Evolutionary conservation across 768 basidiomycete species (phyloP), one percentile per base, ranked within the genome.

Genomic region (Leucogyrophana mollusca): DNA sequence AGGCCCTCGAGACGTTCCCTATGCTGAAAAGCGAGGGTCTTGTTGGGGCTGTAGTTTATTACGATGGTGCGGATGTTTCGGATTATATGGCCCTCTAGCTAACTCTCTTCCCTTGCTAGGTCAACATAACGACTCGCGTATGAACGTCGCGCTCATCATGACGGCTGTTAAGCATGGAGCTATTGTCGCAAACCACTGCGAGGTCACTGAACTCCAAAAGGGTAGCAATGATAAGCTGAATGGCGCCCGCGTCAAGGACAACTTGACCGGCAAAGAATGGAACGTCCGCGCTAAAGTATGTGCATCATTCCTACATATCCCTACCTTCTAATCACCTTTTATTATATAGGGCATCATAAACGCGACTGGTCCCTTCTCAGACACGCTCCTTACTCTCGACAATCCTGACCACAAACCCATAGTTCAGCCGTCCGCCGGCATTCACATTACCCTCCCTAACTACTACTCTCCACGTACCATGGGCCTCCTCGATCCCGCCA

Each of bases 81-180:
- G n/a, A 20, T 10, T 30, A 30, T 13, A 30, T 30, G 27, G 13
- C 27, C 27, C n/a, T n/a, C n/a, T n/a, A n/a, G n/a, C n/a, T n/a
- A n/a, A n/a, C n/a, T 16, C 33, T 5, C 32, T 21, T 4, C 35
- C 27, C 8, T 25, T n/a, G 13, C 23, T 40, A 94, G 91, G 94
- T 45, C 95, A 97, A 70, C 95, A 99, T 69, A 99, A 99, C 58
- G 96, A 99, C 58, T 87, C 95, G 1, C 82, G 95, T 11, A 99
- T 98, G 96, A 99, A 99, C 72, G 80, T 95, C 44, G 92, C 95
- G 0, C 74, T 99, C 24, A 79, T 95, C 58, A 83, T 97, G 82
- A 96, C 87, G 14, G 96, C 95, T 4, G 90, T 97, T 35, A 89
- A 92, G 58, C 81, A 89, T 43, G 94, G 94, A 35, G 93, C 94